phyloP scores from a whole-genome alignment of 176 grass and related monocot genomes.

The Aegilops tauschii region DNA sequence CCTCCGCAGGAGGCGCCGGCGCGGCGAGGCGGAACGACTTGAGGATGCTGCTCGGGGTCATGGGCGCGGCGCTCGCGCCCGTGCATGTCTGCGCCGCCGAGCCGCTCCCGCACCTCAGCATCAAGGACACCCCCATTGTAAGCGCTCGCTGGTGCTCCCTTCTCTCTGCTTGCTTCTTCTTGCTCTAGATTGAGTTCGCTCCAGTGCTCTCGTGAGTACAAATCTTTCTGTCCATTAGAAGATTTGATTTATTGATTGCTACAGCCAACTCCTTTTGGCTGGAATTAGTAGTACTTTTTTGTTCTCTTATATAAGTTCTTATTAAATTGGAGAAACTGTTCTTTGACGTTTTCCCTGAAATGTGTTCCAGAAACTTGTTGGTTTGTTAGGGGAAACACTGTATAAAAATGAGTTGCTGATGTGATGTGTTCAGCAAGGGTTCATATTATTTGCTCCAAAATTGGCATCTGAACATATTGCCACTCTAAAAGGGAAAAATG shows the following conservation, averaged over 20 bases:
- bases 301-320: neutral
- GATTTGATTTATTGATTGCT: slow-evolving; percentile 26
- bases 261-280: neutral
- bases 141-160: slow-evolving; percentile 4
- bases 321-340: neutral
- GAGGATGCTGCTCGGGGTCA: slow-evolving; percentile 73
- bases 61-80: slow-evolving; percentile 77
- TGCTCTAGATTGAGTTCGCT: slow-evolving; percentile 16
- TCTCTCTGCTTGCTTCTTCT: neutral
- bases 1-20: neutral
- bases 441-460: slow-evolving; percentile 6
- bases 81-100: slow-evolving; percentile 74
- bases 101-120: slow-evolving; percentile 82
- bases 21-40: slow-evolving; percentile 55
- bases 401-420: slow-evolving; percentile 27
- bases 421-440: slow-evolving; percentile 30
- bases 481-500: slow-evolving; percentile 6
- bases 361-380: neutral
- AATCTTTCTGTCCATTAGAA: neutral
- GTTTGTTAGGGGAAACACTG: slow-evolving; percentile 20
- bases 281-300: neutral
- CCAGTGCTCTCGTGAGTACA: neutral
- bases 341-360: slow-evolving; percentile 16
- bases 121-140: slow-evolving; percentile 90
- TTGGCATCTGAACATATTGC: slow-evolving; percentile 24